Base-by-base conservation (phyloP, 306 rosid species). In the Pterocarpus macrocarpus region DNA sequence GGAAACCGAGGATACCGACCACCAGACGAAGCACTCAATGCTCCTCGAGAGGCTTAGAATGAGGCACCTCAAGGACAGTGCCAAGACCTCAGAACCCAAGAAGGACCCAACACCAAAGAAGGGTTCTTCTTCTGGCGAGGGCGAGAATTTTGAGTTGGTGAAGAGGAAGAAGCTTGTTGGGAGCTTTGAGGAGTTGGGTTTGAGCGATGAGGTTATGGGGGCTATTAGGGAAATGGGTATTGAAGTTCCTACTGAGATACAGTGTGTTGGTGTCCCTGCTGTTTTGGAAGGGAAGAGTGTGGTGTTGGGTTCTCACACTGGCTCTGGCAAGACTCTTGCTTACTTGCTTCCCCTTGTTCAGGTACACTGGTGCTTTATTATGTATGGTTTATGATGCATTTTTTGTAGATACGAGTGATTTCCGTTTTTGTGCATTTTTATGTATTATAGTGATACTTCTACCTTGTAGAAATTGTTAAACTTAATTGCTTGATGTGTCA, bases 291-390 rank as follows among this genome's bases (percentile, higher is more conserved):
- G 84, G 53, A 88, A 84, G 69, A 92, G 93, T 76, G 97, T 95
- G 44, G 97, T 95, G 74, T 86, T 95, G 86, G 98, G 99, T 72
- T 95, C 98, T 50, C 98, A 93, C 80, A 93, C 99, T 78, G 99
- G 99, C 2, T 95, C 99, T 63, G 99, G 99, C 14, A 93, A 93
- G 79, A 95, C 99, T 44, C 89, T 95, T 33, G 99, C 99, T 73
- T 95, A 95, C 80, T 75, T 95, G 90, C 89, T 95, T 8, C 99
- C 99, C 12, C 89, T 95, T 84, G 93, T 92, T 85, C 99, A 95
- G 97, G 98, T 95, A 39, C 65, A 15, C 1, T 55, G 30, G 7
- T 55, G 10, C 22, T 55, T 55, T 2, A 13, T 22, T 39, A 12
- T 73, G 36, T 72, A 38, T 39, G 61, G 76, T 16, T 52, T 53